These are phyloP conservation scores for Arthrobotrys musiformis DNA, from an alignment of 2,329 filamentous ascomycete genomes.

Conservation along the genomic window DNA sequence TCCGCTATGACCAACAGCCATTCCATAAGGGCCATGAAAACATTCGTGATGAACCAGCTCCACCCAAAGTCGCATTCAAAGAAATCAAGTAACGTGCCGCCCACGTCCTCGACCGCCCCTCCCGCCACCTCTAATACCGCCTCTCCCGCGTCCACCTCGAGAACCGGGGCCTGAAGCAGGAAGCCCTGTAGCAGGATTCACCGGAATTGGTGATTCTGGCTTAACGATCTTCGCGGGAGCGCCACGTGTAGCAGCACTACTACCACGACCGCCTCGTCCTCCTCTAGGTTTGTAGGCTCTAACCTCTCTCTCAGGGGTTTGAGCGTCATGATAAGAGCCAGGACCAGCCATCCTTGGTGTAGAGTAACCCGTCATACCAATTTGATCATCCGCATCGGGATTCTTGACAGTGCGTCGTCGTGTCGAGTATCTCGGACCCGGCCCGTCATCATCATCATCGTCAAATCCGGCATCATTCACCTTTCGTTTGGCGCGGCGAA, in stretches of 20 bases:
- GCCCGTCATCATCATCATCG: conserved; percentile 38
- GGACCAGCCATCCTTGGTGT: conserved; percentile 22
- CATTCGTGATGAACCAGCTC: too few relatives aligned
- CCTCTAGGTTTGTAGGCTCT: conserved; percentile 39
- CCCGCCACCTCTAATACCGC: conserved; percentile 28
- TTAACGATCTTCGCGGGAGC: conserved; percentile 18
- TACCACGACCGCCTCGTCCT: conserved; percentile 31
- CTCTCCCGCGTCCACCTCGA: conserved; percentile 36
- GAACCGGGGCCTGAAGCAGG: neutral
- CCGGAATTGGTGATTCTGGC: conserved; percentile 1
- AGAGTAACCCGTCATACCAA: conserved; percentile 42
- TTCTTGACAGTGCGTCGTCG: conserved; percentile 40
- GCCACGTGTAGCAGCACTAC: conserved; percentile 6
- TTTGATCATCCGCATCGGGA: conserved; percentile 42
- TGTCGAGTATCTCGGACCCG: conserved; percentile 39
- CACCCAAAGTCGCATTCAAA: neutral
- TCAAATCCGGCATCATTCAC: conserved; percentile 42
- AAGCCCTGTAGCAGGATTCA: conserved; percentile 3
- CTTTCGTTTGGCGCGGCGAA: conserved; percentile 31
- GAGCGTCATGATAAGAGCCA: conserved; percentile 9
- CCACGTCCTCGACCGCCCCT: conserved; percentile 30
- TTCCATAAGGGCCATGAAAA: neutral
- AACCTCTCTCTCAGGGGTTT: conserved; percentile 46
- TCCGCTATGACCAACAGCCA: neutral
- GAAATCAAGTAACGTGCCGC: conserved; percentile 17